Percentiles rank a stretch among this genome's conserved stretches.
Conservation (phyloP, 306 rosid species). For the Prunus fruticosa region DNA sequence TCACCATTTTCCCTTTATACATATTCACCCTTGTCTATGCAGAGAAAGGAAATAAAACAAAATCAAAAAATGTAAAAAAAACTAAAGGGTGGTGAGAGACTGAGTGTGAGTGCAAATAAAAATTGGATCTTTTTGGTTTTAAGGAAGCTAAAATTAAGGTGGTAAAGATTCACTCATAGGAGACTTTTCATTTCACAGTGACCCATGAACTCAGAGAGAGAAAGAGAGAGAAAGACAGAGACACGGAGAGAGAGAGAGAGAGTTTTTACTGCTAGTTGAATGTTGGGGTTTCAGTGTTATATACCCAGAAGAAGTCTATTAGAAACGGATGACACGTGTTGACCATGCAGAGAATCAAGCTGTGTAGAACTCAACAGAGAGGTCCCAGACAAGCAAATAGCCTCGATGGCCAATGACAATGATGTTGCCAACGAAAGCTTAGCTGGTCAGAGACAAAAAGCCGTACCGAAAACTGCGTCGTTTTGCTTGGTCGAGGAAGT, state of each 20-base stretch:
- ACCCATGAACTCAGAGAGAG: background rate
- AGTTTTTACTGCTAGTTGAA: constrained; percentile 11
- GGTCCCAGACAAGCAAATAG: constrained; percentile 7
- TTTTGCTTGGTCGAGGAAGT: background rate
- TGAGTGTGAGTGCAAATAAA: constrained; percentile 5
- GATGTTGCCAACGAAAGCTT: constrained; percentile 57
- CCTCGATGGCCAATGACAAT: constrained; percentile 33
- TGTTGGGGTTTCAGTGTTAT: background rate
- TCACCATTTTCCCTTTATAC: constrained; percentile 14
- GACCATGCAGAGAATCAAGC: constrained; percentile 45
- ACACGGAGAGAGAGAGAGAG: background rate
- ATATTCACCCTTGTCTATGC: constrained; percentile 1
- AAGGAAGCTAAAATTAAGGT: constrained; percentile 35
- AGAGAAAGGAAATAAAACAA: background rate
- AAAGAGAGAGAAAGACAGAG: background rate
- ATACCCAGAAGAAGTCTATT: background rate
- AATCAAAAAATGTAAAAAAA: background rate
- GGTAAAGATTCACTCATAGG: constrained; percentile 45
- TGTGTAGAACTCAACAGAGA: background rate
- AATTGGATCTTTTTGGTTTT: constrained; percentile 30
- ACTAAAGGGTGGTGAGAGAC: constrained; percentile 6
- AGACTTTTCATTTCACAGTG: constrained; percentile 24
- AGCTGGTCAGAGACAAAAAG: constrained; percentile 39
- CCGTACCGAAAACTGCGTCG: constrained; percentile 18
- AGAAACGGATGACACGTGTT: constrained; percentile 34